Conservation (phyloP, 129 eudicot species). For the carrot (Daucus carota) region DNA sequence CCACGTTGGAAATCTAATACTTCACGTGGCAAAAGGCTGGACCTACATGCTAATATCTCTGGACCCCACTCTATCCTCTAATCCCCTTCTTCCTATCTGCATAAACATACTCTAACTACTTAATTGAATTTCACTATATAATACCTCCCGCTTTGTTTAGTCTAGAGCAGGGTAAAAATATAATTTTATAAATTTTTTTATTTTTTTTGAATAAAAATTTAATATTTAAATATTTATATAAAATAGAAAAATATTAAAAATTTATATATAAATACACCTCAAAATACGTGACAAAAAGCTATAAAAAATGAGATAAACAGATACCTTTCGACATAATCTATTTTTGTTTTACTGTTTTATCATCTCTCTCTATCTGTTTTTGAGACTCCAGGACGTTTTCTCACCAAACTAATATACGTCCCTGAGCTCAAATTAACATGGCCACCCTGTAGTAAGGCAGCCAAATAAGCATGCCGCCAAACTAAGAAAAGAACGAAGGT, state of each 20-base stretch:
- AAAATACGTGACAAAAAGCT: no score
- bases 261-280: no score
- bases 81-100: background rate
- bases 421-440: no score
- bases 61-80: background rate
- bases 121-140: background rate
- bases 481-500: background rate
- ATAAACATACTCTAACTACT: background rate
- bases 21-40: conserved; percentile 81
- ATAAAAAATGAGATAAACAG: no score
- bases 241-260: no score
- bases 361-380: background rate
- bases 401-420: no score
- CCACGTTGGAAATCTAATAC: conserved; percentile 41
- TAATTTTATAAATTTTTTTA: no score
- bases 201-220: no score
- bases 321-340: background rate
- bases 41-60: conserved; percentile 20
- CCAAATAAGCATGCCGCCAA: conserved; percentile 66
- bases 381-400: background rate
- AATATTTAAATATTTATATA: no score
- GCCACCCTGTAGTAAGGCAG: conserved; percentile 7
- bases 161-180: no score
- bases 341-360: background rate
- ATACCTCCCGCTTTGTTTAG: background rate